These are phyloP conservation scores for Syncephalastrum monosporum DNA, from an alignment of 371 early-diverging fungal genomes.

Conservation along the genomic window DNA sequence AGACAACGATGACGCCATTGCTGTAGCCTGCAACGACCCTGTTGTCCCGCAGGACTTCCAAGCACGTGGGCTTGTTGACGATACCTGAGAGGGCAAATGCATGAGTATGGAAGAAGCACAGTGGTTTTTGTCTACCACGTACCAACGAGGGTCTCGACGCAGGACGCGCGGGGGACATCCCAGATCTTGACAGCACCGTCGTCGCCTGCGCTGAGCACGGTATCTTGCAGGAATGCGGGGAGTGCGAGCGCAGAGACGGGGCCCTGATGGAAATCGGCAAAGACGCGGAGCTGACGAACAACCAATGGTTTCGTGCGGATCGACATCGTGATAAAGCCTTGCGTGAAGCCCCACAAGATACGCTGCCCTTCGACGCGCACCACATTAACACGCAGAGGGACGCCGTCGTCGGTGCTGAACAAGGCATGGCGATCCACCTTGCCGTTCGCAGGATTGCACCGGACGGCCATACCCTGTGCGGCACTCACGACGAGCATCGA, in stretches of 20 bases:
- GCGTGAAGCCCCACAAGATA: conserved; percentile 45
- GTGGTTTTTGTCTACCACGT: neutral
- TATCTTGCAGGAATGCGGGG: conserved; percentile 21
- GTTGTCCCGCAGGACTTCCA: conserved; percentile 25
- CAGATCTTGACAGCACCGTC: conserved; percentile 44
- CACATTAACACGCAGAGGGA: conserved; percentile 25
- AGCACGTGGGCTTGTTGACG: conserved; percentile 18
- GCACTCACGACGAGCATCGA: conserved; percentile 37
- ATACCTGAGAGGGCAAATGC: conserved; percentile 7
- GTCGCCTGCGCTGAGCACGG: conserved; percentile 42
- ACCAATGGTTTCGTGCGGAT: conserved; percentile 15
- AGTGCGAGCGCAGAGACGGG: conserved; percentile 31
- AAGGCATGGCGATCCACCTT: conserved; percentile 39
- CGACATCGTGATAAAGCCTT: conserved; percentile 41
- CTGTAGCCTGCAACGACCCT: conserved; percentile 38
- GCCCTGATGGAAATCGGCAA: conserved; percentile 44
- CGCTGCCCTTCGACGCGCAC: conserved; percentile 41
- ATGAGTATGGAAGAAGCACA: neutral
- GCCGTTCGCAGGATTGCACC: conserved; percentile 45
- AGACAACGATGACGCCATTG: conserved; percentile 39
- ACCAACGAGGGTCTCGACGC: conserved; percentile 27
- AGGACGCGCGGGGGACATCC: conserved; percentile 28
- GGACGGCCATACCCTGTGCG: conserved; percentile 43
- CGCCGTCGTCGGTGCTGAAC: conserved; percentile 35
- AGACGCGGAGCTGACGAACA: conserved; percentile 30